Percentiles rank a stretch among this genome's conserved stretches.
Evolutionary conservation across 2,329 filamentous ascomycete genomes (phyloP).

Genomic region (Xylaria hypoxylon): DNA sequence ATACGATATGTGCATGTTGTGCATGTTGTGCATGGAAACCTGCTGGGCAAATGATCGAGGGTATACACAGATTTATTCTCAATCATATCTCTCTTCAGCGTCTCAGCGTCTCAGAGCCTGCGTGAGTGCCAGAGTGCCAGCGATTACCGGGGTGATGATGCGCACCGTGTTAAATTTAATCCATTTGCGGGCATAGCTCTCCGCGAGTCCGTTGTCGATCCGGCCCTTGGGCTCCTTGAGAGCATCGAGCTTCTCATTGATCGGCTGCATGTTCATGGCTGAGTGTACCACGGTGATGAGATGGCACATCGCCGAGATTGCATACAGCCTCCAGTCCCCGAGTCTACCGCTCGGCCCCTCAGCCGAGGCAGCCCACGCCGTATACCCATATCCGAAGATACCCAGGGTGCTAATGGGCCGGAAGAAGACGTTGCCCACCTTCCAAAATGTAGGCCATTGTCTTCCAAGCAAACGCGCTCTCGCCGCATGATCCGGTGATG

Average conservation of each 20-base stretch:
- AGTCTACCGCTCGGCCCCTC: constrained; percentile 38
- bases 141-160: constrained; percentile 52
- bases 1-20: background rate
- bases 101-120: constrained; percentile 44
- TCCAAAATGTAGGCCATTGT: constrained; percentile 64
- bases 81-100: constrained; percentile 31
- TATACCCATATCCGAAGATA: constrained; percentile 60
- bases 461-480: constrained; percentile 59
- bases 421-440: constrained; percentile 63
- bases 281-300: constrained; percentile 61
- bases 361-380: constrained; percentile 51
- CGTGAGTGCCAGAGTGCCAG: constrained; percentile 52
- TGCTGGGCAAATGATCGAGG: background rate
- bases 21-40: background rate
- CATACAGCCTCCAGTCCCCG: constrained; percentile 60
- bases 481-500: constrained; percentile 54
- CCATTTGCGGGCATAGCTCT: constrained; percentile 52
- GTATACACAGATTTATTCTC: background rate
- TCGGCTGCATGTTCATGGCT: constrained; percentile 63
- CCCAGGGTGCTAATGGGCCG: constrained; percentile 62
- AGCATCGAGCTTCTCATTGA: constrained; percentile 61
- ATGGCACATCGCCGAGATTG: constrained; percentile 57
- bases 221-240: constrained; percentile 46
- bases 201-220: constrained; percentile 47
- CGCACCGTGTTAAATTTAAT: constrained; percentile 52